Base-by-base conservation (phyloP, 371 early-diverging fungal species). In the Funneliformis caledonium region DNA sequence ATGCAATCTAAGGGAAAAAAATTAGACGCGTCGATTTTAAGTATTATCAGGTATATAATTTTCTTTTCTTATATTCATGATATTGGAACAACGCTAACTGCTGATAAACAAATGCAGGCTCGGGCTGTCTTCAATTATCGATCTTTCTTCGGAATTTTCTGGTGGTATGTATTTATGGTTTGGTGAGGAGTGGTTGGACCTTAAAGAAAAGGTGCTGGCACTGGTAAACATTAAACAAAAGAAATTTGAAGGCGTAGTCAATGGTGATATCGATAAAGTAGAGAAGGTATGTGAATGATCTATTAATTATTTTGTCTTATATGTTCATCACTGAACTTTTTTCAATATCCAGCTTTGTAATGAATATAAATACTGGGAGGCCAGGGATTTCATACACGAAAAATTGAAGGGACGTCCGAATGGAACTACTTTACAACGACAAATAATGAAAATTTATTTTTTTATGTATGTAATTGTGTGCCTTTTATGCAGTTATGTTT, bases 121-220 rank as follows among this genome's bases (percentile, higher is more conserved):
- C 33, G 78, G 68, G 22, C 65, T 62, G 62, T 76, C 69, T 6
- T 76, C 77, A 65, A 76, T 76, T 42, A n/a, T 76, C 33, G 69
- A 76, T 31, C 10, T 76, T 19, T 76, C 77, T 65, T 76, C 26
- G 2, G 64, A 76, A 59, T 76, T 76, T 76, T 62, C 33, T 19
- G 77, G 77, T 76, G 69, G 77, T 31, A 78, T 78, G 67, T 68
- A 52, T n/a, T 43, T 22, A 26, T 78, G 78, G 78, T 78, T 9
- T 69, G 67, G 78, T 31, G 72, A 37, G 0, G 77, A 60, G 43
- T 78, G 78, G 78, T 52, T 45, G 52, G 50, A 59, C 8, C 78
- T 78, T 78, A 78, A 78, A 45, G 78, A 67, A 64, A 78, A 67
- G 76, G 67, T 48, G 16, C 68, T 78, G 19, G 67, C n/a, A n/a